Evolutionary conservation across 2,329 filamentous ascomycete species (phyloP), one percentile per base, ranked within the genome.

Genomic region (Ustilaginoidea virens): DNA sequence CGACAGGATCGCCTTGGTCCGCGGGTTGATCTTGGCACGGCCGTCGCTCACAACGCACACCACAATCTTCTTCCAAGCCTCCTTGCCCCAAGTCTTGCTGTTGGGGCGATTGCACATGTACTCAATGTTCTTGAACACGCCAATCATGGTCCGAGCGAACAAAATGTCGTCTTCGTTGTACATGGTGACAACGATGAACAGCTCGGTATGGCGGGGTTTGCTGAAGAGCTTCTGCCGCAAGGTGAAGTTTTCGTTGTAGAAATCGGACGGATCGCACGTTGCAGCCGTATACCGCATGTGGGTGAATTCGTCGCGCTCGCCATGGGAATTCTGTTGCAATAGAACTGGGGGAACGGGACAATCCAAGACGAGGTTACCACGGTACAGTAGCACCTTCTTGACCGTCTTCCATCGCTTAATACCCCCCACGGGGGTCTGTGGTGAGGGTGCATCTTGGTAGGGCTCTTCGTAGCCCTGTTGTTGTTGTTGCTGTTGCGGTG

Each of bases 51-150:
- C 90, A 25, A 98, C 74, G 52, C 87, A 96, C 8, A 98, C 90
- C 7, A 98, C 90, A 44, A 98, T 96, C 64, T 98, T 98, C 63
- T 98, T 96, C 90, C 90, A 98, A 4, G 87, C 86, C 44, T 93
- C 83, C 52, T 92, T 90, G 40, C 90, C 90, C 90, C 90, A 98
- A 1, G 87, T 96, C 58, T 93, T 92, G 57, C 85, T 93, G 50
- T 80, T 83, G 25, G 77, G 83, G 28, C 87, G 73, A 35, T 80
- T 83, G 55, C 90, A 94, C 81, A 98, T 94, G 62, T 87, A 86
- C 52, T 94, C 87, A 41, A 98, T 82, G 52, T 98, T 98, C 61
- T 98, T 96, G 64, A 96, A 87, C 5, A 98, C 85, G 52, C 90
- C 90, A 28, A 77, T 81, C 82, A 98, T 82, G 4, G 90, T 96